A percentile compares a stretch with the other conserved stretches of the same genome.
Evolutionary conservation across 257 asterid species (phyloP).

Genomic region (Fraxinus cuspidata): DNA sequence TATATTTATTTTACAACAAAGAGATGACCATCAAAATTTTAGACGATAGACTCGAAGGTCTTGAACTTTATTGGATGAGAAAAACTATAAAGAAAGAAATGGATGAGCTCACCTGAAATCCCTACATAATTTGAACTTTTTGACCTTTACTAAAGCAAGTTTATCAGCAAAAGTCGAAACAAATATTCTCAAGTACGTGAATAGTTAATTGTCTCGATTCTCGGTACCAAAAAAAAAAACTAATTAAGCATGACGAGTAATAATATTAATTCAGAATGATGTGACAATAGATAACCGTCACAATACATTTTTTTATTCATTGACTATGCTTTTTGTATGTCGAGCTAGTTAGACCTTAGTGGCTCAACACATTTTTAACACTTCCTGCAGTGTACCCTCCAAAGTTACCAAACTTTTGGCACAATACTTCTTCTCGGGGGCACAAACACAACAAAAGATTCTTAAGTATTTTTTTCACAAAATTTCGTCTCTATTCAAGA

Average conservation of each 20-base stretch:
- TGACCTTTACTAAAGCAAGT: conserved; percentile 9
- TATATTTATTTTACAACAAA: background rate
- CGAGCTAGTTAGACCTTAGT: too few relatives aligned
- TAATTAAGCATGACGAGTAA: conserved; percentile 2
- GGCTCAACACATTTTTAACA: too few relatives aligned
- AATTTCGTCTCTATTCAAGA: background rate
- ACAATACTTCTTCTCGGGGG: too few relatives aligned
- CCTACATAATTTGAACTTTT: background rate
- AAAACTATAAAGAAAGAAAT: background rate
- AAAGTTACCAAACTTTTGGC: too few relatives aligned
- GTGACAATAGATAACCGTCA: too few relatives aligned
- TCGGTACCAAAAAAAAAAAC: background rate
- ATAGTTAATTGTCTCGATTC: background rate
- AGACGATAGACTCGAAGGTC: background rate
- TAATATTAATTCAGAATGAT: too few relatives aligned
- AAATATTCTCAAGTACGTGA: background rate
- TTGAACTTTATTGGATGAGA: background rate
- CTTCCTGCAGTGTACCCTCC: too few relatives aligned
- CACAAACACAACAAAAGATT: too few relatives aligned
- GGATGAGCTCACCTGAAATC: background rate
- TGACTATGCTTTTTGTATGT: too few relatives aligned
- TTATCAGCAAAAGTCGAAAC: conserved; percentile 14
- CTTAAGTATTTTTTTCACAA: too few relatives aligned
- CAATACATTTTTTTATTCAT: too few relatives aligned
- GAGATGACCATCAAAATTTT: background rate